Percentiles rank a stretch among this genome's conserved stretches.
These are phyloP conservation scores for Serendipita indica DNA, from an alignment of 768 basidiomycete species.

Conservation along the genomic window DNA sequence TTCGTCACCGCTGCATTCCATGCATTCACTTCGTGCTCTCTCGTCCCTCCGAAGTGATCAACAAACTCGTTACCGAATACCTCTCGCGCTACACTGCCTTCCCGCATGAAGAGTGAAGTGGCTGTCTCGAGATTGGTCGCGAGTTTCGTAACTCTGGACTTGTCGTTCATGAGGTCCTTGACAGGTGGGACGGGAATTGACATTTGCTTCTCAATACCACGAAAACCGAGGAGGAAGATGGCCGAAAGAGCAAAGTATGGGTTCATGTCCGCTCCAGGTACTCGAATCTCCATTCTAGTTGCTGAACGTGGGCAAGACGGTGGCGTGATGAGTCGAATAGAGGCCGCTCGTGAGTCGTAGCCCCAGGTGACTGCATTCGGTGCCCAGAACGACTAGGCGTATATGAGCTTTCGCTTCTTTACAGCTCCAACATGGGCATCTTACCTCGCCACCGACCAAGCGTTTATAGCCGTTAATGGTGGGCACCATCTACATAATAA, in stretches of 20 bases:
- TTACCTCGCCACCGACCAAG: conserved; percentile 71
- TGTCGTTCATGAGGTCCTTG: conserved; percentile 28
- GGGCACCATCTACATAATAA: conserved; percentile 46
- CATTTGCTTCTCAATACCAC: conserved; percentile 72
- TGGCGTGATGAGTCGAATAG: conserved; percentile 82
- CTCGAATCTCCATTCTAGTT: conserved; percentile 83
- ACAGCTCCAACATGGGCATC: conserved; percentile 9
- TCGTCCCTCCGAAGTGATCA: conserved; percentile 90
- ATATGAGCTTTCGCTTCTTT: conserved; percentile 19
- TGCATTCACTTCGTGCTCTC: conserved; percentile 72
- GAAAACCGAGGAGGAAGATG: conserved; percentile 71
- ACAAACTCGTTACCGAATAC: conserved; percentile 82
- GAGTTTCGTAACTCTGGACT: conserved; percentile 50
- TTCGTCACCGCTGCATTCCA: conserved; percentile 86
- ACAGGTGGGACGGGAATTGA: conserved; percentile 58
- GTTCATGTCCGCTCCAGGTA: conserved; percentile 96
- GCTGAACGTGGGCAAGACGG: conserved; percentile 69
- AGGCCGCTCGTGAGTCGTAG: conserved; percentile 87
- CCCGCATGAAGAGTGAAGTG: conserved; percentile 62
- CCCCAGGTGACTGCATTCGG: conserved; percentile 89
- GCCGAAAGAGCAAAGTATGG: conserved; percentile 80
- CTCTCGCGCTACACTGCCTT: conserved; percentile 60
- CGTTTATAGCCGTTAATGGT: conserved; percentile 97
- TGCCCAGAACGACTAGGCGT: conserved; percentile 59
- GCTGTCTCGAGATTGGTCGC: conserved; percentile 69